Evolutionary conservation across 441 rosid genomes (phyloP).

Genomic region (Gossypium davidsonii): DNA sequence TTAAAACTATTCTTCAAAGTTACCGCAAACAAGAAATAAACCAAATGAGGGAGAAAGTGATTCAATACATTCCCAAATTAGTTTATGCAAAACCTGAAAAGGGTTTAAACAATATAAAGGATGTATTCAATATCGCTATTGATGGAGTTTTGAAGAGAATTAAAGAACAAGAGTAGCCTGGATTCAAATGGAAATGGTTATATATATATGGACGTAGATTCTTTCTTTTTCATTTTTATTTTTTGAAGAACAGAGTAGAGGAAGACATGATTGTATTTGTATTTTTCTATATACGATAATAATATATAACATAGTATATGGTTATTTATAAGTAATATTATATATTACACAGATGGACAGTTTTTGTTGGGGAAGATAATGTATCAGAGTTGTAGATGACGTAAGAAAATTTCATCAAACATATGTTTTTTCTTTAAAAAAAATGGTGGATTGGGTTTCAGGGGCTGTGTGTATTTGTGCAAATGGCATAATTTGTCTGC

Average conservation of each 20-base stretch:
- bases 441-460: too few species aligned
- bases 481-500: background rate
- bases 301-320: background rate
- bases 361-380: background rate
- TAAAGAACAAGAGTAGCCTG: constrained; percentile 55
- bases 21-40: constrained; percentile 52
- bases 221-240: background rate
- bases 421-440: too few species aligned
- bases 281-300: background rate
- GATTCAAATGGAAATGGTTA: constrained; percentile 48
- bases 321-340: background rate
- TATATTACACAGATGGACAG: background rate
- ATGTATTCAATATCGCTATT: constrained; percentile 75
- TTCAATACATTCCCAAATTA: constrained; percentile 57
- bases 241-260: background rate
- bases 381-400: too few species aligned
- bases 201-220: background rate
- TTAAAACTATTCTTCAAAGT: constrained; percentile 49
- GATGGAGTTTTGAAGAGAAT: constrained; percentile 68
- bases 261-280: background rate
- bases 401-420: too few species aligned
- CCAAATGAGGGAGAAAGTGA: constrained; percentile 72
- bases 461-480: background rate
- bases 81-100: constrained; percentile 50
- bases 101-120: constrained; percentile 57